Conservation (phyloP, 1,139 yeast species). For the Saccharomyces pastorianus region DNA sequence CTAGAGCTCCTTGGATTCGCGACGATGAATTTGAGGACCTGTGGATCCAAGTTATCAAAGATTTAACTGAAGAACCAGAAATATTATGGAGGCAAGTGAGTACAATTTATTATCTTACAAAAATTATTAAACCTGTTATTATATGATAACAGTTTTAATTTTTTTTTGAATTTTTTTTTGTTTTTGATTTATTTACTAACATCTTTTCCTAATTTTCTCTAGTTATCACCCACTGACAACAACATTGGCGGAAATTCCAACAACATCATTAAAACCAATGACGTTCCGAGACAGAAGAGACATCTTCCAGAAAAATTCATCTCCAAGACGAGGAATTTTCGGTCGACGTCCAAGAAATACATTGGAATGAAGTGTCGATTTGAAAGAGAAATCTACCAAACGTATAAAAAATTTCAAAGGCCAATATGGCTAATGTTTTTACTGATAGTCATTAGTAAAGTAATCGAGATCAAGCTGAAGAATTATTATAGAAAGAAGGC, state of each 20-base stretch:
- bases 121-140: conserved; percentile 2
- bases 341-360: conserved; percentile 67
- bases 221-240: conserved; percentile 29
- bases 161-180: neutral
- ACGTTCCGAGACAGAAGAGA: conserved; percentile 33
- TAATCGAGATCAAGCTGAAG: conserved; percentile 34
- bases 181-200: conserved; percentile 23
- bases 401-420: conserved; percentile 39
- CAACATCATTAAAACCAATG: conserved; percentile 30
- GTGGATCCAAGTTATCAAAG: conserved; percentile 62
- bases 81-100: conserved; percentile 79
- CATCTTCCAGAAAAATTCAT: conserved; percentile 27
- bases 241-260: conserved; percentile 27
- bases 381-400: conserved; percentile 46
- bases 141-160: neutral
- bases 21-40: conserved; percentile 71
- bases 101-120: conserved; percentile 13
- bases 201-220: conserved; percentile 7
- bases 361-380: conserved; percentile 54
- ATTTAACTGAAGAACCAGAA: conserved; percentile 65
- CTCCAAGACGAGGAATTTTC: conserved; percentile 40
- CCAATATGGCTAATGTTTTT: conserved; percentile 32
- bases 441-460: conserved; percentile 22
- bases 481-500: conserved; percentile 36
- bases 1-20: conserved; percentile 46